Base-by-base conservation (phyloP, 331 rosid genomes). In the Pyracantha coccinea region DNA sequence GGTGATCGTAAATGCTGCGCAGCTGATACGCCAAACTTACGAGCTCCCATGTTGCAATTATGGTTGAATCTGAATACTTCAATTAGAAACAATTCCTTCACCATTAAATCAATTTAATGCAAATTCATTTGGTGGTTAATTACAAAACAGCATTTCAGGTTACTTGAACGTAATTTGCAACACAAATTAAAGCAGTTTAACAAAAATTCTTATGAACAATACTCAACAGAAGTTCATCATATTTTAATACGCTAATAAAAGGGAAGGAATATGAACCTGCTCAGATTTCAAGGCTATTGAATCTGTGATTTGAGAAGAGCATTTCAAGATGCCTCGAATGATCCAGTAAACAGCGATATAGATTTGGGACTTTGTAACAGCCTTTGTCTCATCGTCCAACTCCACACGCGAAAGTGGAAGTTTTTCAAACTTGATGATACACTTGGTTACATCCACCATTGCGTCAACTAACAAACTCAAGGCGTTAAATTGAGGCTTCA, bases 201-300 rank as follows among this genome's bases (percentile, higher is more conserved):
- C 29, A 38, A 44, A 31, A 44, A 33, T 9, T 55, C 54, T 71
- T 33, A 19, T 1, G 60, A 79, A 41, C 38, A 57, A 67, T 24
- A 64, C 14, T n/a, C 33, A 38, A n/a, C 32, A 64, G 70, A 66
- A 8, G 69, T 17, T 75, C 29, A 69, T 59, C 58, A 68, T 8
- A 66, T 68, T 15, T 33, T 27, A 55, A 45, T 50, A 54, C 61
- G 79, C 50, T 66, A 47, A 77, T 70, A 81, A 72, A 76, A 84
- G 71, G 81, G 89, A 83, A 80, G 85, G 83, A 84, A 86, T 84
- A 83, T 85, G 93, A 83, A 90, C 96, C 88, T 90, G 88, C 77
- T 88, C 87, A 83, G 83, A 77, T 80, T 82, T 83, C 79, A 77
- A 71, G 78, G 65, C 50, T 68, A 62, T 72, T 65, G 84, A 75